These are phyloP conservation scores for Stagonosporopsis cucurbitacearum DNA, from an alignment of 2,329 filamentous ascomycete genomes.

Conservation along the genomic window DNA sequence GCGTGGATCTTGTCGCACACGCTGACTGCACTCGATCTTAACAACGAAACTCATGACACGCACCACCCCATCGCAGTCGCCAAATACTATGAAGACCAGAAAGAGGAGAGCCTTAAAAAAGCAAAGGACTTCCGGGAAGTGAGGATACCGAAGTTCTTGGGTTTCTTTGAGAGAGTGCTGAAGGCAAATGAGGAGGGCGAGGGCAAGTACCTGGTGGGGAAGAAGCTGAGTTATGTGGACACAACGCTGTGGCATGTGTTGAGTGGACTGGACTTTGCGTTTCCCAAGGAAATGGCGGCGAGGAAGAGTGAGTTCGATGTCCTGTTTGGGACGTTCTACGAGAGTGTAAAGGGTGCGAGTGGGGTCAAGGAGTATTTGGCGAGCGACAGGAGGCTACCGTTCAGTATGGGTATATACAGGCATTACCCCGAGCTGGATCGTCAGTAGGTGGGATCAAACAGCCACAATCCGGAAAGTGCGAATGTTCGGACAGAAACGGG, in stretches of 20 bases:
- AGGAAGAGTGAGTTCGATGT: constrained; percentile 64
- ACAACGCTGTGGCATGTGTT: constrained; percentile 74
- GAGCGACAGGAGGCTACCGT: constrained; percentile 68
- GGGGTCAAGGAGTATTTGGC: constrained; percentile 72
- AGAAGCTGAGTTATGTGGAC: constrained; percentile 72
- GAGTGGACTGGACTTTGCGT: constrained; percentile 66
- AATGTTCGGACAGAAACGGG: too few species aligned
- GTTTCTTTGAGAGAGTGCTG: constrained; percentile 72
- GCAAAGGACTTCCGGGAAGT: constrained; percentile 64
- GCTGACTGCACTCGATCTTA: constrained; percentile 74
- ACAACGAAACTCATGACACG: constrained; percentile 75
- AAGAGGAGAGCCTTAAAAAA: constrained; percentile 66
- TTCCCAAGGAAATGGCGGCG: constrained; percentile 69
- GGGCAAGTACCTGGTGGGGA: constrained; percentile 70
- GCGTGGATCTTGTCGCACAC: constrained; percentile 68
- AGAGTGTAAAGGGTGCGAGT: constrained; percentile 66
- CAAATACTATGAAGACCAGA: constrained; percentile 78
- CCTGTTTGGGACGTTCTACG: constrained; percentile 68
- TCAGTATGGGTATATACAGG: constrained; percentile 71
- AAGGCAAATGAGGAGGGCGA: constrained; percentile 63
- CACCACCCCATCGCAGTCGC: constrained; percentile 71
- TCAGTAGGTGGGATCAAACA: constrained; percentile 44
- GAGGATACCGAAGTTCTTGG: constrained; percentile 74
- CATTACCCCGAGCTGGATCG: constrained; percentile 76
- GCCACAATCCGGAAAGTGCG: too few species aligned